Base-by-base conservation (phyloP, 2,329 filamentous ascomycete genomes). In the Chrysosporium queenslandicum region DNA sequence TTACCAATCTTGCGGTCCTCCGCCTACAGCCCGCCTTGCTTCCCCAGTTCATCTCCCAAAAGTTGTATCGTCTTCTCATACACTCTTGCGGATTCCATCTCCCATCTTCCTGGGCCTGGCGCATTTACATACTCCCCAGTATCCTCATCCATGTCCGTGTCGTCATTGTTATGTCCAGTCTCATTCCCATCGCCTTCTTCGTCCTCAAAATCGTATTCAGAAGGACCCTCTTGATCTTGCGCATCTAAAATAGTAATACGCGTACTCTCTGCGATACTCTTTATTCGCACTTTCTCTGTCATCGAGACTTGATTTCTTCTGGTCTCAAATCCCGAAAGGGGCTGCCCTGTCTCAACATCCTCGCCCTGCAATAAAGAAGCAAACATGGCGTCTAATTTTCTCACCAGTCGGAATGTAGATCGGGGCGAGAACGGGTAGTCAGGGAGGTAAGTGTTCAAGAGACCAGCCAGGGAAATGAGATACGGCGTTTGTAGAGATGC, bases 241-340 rank as follows among this genome's bases (percentile, higher is more conserved):
- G 82, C 77, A 54, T 86, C 81, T 1, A 88, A 79, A 53, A 91
- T 80, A 4, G 80, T 68, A 6, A 88, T 71, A 23, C 90, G 77
- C 14, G 85, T 86, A 58, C 83, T 79, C 63, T 94, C 86, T 0
- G 89, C 86, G 27, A 94, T 72, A 62, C 86, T 87, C 63, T 86
- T 85, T 58, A 90, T 85, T 37, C 91, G 79, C 6, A 97, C 88
- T 76, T 92, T 94, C 66, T 96, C 88, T 16, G 82, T 88, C 73
- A 87, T 83, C 0, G 87, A 84, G 7, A 70, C 70, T 3, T 53
- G 49, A 54, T 74, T 68, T 4, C 75, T 71, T 0, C 78, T 78
- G 5, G 72, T 75, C 57, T 81, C 79, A 56, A 90, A 88, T 0
- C 88, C 87, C 0, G 87, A 82, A 1, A 95, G 71, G 0, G 72